phyloP scores from a whole-genome alignment of 1,139 yeast genomes.

The Candida sanyaensis region DNA sequence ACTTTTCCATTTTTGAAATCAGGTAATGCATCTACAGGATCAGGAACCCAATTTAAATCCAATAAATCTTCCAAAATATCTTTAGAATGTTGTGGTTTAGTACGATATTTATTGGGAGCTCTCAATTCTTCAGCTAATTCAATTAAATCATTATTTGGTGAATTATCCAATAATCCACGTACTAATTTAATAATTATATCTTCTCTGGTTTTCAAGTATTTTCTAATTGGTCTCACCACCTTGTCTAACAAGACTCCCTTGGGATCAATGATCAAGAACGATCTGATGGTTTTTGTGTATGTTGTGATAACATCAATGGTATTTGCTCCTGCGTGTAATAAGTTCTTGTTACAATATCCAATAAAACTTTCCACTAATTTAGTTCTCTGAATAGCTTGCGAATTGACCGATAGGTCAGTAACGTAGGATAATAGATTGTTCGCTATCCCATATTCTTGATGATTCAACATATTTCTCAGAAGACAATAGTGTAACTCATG shows the following conservation, averaged over 20 bases:
- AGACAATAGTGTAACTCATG: constrained; percentile 61
- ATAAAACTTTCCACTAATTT: constrained; percentile 59
- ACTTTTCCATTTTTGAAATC: constrained; percentile 72
- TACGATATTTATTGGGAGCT: constrained; percentile 8
- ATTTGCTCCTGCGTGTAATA: constrained; percentile 81
- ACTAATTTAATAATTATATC: constrained; percentile 76
- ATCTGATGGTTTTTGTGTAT: constrained; percentile 71
- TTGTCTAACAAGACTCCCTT: constrained; percentile 80
- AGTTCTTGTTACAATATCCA: constrained; percentile 44
- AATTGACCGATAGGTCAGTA: constrained; percentile 21
- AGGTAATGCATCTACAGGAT: constrained; percentile 90
- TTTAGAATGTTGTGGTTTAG: constrained; percentile 11
- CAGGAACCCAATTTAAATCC: constrained; percentile 78
- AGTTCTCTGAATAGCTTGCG: constrained; percentile 47
- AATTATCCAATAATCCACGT: constrained; percentile 65
- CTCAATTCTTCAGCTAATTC: constrained; percentile 58
- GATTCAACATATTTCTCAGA: constrained; percentile 22
- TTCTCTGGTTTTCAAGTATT: constrained; percentile 64
- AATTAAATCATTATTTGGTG: constrained; percentile 38
- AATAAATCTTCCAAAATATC: constrained; percentile 33
- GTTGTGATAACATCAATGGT: constrained; percentile 72
- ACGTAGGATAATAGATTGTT: constrained; percentile 19
- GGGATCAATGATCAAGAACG: constrained; percentile 81
- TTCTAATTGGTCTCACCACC: constrained; percentile 72
- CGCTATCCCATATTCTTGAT: constrained; percentile 10